Evolutionary conservation across 108 stramenopile species (phyloP).

Genomic region (Chaetoceros muelleri): DNA sequence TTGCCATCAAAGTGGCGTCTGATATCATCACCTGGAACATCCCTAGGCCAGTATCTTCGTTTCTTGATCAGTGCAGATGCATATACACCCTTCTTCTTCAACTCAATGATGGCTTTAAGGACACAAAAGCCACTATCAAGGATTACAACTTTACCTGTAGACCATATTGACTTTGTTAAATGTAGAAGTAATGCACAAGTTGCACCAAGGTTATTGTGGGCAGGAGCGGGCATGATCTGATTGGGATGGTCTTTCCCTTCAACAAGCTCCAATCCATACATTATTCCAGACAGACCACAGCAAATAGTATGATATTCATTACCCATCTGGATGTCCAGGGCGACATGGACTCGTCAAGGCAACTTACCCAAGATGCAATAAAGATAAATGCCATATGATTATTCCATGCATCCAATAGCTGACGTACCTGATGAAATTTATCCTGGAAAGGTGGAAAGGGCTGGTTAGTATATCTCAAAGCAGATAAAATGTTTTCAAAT

Average conservation of each 20-base stretch:
- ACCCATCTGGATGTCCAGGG: conserved; percentile 17
- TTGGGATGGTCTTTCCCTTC: conserved; percentile 17
- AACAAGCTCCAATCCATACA: conserved; percentile 16
- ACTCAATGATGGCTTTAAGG: conserved; percentile 13
- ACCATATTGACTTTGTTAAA: conserved; percentile 10
- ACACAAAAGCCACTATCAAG: too few species aligned
- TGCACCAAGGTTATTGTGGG: conserved; percentile 5
- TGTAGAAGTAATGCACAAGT: conserved; percentile 15
- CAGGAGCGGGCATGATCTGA: neutral
- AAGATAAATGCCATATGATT: conserved; percentile 11
- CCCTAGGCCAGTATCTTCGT: conserved; percentile 17
- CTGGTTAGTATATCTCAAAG: conserved; percentile 7
- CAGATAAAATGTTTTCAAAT: conserved; percentile 12
- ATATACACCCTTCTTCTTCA: conserved; percentile 21
- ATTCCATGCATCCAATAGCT: conserved; percentile 20
- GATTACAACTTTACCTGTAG: conserved; percentile 13
- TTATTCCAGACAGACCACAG: conserved; percentile 12
- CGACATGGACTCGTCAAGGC: conserved; percentile 23
- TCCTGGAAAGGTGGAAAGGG: conserved; percentile 10
- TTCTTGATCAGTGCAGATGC: conserved; percentile 21
- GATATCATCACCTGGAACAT: conserved; percentile 15
- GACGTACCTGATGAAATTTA: conserved; percentile 14
- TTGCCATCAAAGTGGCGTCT: conserved; percentile 7
- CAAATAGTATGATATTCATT: conserved; percentile 27
- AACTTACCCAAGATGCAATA: conserved; percentile 9